A percentile compares a stretch with the other conserved stretches of the same genome.
phyloP scores from a whole-genome alignment of 2,329 filamentous ascomycete genomes.

The Fusarium burgessii region DNA sequence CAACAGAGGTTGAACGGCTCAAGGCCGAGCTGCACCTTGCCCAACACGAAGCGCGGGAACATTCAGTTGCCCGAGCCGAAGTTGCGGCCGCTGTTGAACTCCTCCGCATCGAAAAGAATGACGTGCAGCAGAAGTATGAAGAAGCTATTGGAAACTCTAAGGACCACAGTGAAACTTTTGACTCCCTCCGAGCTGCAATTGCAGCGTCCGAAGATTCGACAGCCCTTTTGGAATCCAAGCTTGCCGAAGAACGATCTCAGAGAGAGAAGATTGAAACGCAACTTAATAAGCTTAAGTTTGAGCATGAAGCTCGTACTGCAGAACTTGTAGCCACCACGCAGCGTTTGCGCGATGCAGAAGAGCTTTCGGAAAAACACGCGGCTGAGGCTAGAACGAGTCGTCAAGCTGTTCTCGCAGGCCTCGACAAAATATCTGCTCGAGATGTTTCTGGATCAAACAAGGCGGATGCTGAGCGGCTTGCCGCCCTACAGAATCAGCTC shows the following conservation, averaged over 20 bases:
- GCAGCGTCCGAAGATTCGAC: slow-evolving; percentile 83
- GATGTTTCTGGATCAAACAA: slow-evolving; percentile 62
- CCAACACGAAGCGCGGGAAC: slow-evolving; percentile 83
- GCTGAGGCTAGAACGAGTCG: slow-evolving; percentile 89
- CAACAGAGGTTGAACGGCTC: slow-evolving; percentile 85
- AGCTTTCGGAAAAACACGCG: slow-evolving; percentile 87
- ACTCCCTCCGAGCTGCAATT: slow-evolving; percentile 81
- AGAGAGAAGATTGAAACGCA: slow-evolving; percentile 82
- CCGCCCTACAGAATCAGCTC: slow-evolving; percentile 83
- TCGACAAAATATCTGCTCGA: slow-evolving; percentile 77
- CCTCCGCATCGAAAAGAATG: slow-evolving; percentile 86
- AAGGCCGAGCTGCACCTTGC: slow-evolving; percentile 86
- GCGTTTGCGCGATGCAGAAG: slow-evolving; percentile 85
- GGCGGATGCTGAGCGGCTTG: slow-evolving; percentile 73
- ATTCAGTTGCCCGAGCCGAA: slow-evolving; percentile 81
- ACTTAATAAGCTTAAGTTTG: slow-evolving; percentile 78
- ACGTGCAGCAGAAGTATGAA: slow-evolving; percentile 76
- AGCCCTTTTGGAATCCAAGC: slow-evolving; percentile 79
- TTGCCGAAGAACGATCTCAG: slow-evolving; percentile 84
- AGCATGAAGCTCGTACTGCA: slow-evolving; percentile 82
- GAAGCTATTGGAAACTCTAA: slow-evolving; percentile 74
- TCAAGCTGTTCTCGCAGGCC: slow-evolving; percentile 81
- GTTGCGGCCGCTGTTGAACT: slow-evolving; percentile 79
- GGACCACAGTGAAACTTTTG: slow-evolving; percentile 78
- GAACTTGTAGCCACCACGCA: slow-evolving; percentile 82